phyloP scores from a whole-genome alignment of 2,329 filamentous ascomycete species.

The Colletotrichum scovillei region DNA sequence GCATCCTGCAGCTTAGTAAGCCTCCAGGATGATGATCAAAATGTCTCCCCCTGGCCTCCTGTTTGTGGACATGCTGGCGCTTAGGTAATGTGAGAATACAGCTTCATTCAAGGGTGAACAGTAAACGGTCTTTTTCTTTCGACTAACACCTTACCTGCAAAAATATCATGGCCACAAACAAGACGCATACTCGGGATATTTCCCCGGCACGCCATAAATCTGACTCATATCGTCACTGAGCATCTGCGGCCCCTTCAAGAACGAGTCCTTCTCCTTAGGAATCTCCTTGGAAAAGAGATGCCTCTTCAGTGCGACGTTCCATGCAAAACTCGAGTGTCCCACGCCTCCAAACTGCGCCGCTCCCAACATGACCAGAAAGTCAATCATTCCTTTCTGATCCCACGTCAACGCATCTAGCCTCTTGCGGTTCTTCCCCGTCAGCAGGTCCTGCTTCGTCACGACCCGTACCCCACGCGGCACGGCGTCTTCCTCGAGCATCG shows the following conservation, averaged over 20 bases:
- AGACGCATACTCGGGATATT: conserved; percentile 16
- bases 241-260: conserved; percentile 4
- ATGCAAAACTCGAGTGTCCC: conserved; percentile 46
- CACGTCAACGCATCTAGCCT: conserved; percentile 41
- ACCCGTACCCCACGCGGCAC: conserved; percentile 37
- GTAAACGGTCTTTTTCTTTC: too few species aligned
- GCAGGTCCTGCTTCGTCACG: conserved; percentile 45
- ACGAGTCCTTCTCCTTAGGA: background rate
- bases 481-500: conserved; percentile 9
- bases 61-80: background rate
- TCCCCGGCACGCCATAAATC: conserved; percentile 4
- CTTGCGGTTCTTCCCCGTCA: conserved; percentile 31
- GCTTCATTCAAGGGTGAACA: background rate
- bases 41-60: background rate
- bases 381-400: conserved; percentile 47
- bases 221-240: conserved; percentile 16
- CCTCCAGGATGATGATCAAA: background rate
- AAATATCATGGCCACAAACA: conserved; percentile 20
- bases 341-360: conserved; percentile 47
- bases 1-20: background rate
- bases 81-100: background rate
- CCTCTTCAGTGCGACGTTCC: conserved; percentile 46
- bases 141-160: too few species aligned
- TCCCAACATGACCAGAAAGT: conserved; percentile 47
- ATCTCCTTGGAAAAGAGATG: conserved; percentile 34